Conservation (phyloP, 2,329 filamentous ascomycete species). For the Talaromyces atroroseus region DNA sequence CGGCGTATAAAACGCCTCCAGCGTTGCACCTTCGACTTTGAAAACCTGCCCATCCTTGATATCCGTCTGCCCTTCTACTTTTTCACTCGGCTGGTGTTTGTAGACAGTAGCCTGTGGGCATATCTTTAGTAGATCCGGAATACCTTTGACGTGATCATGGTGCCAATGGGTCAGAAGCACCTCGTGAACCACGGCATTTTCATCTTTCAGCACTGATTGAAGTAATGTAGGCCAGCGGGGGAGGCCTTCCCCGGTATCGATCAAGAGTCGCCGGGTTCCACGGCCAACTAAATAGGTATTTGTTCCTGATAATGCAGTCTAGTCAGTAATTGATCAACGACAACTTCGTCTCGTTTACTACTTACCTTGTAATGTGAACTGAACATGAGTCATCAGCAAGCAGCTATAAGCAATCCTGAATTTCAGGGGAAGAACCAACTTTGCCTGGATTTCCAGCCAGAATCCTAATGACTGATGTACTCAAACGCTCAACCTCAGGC, state of each 20-base stretch:
- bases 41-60: constrained; percentile 55
- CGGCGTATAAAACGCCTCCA: constrained; percentile 62
- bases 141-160: constrained; percentile 73
- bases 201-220: constrained; percentile 57
- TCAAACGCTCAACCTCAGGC: constrained; percentile 70
- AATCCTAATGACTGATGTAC: constrained; percentile 72
- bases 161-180: constrained; percentile 91
- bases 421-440: constrained; percentile 36
- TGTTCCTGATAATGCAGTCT: constrained; percentile 51
- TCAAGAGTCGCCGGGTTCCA: constrained; percentile 66
- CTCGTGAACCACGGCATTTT: constrained; percentile 62
- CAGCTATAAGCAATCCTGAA: background rate
- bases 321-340: background rate
- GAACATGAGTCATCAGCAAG: background rate
- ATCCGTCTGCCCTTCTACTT: constrained; percentile 37
- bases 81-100: constrained; percentile 56
- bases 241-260: constrained; percentile 84
- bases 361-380: constrained; percentile 57
- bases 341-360: background rate
- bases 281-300: constrained; percentile 91
- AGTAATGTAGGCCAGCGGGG: constrained; percentile 67
- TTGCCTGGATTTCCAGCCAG: constrained; percentile 89
- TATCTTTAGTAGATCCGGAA: constrained; percentile 60
- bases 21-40: constrained; percentile 49
- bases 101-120: constrained; percentile 61